Evolutionary conservation across 176 grass and related monocot genomes (phyloP).

Genomic region (Eragrostis curvula): DNA sequence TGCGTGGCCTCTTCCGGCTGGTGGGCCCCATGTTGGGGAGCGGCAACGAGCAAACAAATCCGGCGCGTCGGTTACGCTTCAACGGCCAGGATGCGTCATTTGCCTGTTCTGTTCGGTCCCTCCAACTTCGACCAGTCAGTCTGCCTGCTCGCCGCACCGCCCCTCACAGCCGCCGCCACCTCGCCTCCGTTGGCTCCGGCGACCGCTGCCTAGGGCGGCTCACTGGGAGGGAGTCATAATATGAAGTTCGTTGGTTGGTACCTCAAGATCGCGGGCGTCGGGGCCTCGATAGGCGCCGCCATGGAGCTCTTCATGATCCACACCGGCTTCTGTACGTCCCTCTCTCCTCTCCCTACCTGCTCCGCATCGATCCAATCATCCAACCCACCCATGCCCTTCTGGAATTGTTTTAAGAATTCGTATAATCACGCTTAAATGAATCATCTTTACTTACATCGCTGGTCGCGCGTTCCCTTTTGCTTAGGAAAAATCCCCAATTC

Average conservation of each 20-base stretch:
- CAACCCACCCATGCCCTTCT: neutral
- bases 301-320: constrained; percentile 99
- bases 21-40: neutral
- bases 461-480: neutral
- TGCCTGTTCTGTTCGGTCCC: too few species aligned
- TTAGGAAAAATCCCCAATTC: neutral
- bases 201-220: neutral
- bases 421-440: neutral
- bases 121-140: too few species aligned
- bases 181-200: neutral
- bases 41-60: neutral
- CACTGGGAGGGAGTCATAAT: neutral
- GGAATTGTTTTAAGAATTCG: neutral
- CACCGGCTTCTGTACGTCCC: constrained; percentile 87
- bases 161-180: neutral
- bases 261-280: constrained; percentile 77
- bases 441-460: neutral
- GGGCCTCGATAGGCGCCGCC: constrained; percentile 64
- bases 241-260: constrained; percentile 89
- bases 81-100: neutral
- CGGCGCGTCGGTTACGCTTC: neutral
- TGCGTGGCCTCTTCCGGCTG: neutral
- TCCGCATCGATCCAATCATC: neutral
- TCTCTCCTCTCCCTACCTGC: neutral
- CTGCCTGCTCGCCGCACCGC: neutral